Evolutionary conservation across 352 stramenopile genomes (phyloP), one percentile per base, ranked within the genome.

Genomic region (Phytopythium sindhum): DNA sequence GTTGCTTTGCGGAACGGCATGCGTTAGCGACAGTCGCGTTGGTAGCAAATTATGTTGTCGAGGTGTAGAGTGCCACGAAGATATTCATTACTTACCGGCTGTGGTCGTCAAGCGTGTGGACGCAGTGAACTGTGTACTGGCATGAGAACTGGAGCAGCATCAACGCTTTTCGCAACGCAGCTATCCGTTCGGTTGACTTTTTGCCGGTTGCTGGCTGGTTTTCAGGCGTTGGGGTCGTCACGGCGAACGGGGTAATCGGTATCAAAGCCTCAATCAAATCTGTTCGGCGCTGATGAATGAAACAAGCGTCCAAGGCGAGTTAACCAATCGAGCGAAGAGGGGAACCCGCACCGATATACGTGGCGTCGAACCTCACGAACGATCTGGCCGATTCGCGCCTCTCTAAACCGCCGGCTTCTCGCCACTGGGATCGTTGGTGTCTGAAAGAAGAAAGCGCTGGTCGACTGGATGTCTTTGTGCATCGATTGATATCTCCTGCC

Each of bases 141-240:
- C 81, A 89, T 2, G 83, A 77, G 29, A 91, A 57, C 55, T 91
- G 83, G 1, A 90, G 68, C 14, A 91, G 33, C 41, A 68, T 44
- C 9, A 84, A 57, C 5, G 68, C 67, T 60, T 76, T 81, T 10
- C 50, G 47, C 19, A 75, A 24, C 12, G 19, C 57, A 17, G 4
- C 61, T 45, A 11, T 19, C 1, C 6, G 61, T 35, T 11, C 51
- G 33, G 15, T 14, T 6, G 47, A 11, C 57, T 21, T 28, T 23
- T 35, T 35, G 54, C 3, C 37, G 60, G 17, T 17, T n/a, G 0
- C 0, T 29, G 50, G 17, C 10, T 7, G 23, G 3, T 9, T 21
- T 21, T 21, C 17, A 29, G 23, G 10, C 35, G n/a, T 28, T 53
- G 54, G 10, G 2, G 41, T 21, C 19, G 23, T 1, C 70, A 50